Evolutionary conservation across 805 yeast genomes (phyloP), one percentile per base, ranked within the genome.

Genomic region (Candida nitratophila): DNA sequence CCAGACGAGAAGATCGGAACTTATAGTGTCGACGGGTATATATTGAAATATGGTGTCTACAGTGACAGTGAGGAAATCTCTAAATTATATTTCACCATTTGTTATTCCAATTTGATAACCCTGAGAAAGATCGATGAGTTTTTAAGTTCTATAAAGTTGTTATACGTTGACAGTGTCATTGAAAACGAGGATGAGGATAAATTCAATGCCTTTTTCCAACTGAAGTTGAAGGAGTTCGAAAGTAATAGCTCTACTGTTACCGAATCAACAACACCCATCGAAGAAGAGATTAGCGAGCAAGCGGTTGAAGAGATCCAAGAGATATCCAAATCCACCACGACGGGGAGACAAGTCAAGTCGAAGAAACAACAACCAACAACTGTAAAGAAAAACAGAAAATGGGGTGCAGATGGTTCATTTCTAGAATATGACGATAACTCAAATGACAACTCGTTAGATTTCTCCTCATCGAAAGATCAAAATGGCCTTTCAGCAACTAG

Each of bases 401-500:
- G 87, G 87, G 81, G 76, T 22, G 75, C 74, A 27, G 83, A 80
- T 53, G 90, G 89, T 7, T 51, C 65, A 29, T 70, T 67, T 41
- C 70, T 69, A 41, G 83, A 77, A 30, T 64, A 62, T 14, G 69
- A 61, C 11, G 65, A 59, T 19, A 51, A 37, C n/a, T 52, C 37
- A 5, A 73, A 68, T 17, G 65, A 66, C 12, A 60, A 63, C 0
- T 59, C 61, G 3, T 59, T 83, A 37, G 90, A 83, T 55, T 83
- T 79, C 53, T 82, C 90, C 1, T 42, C 55, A 4, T 44, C 53
- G 2, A 59, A 56, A 7, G 36, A 32, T 8, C 26, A 41, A 5
- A 30, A n/a, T 8, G 20, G 19, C 7, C 7, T 4, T 16, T n/a
- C 39, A 21, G 20, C 39, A 22, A 11, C 27, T 24, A 24, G 27